Evolutionary conservation across 164 flowering plant species (phyloP), one percentile per base, ranked within the genome.

Genomic region (Magnolia changhungtana): DNA sequence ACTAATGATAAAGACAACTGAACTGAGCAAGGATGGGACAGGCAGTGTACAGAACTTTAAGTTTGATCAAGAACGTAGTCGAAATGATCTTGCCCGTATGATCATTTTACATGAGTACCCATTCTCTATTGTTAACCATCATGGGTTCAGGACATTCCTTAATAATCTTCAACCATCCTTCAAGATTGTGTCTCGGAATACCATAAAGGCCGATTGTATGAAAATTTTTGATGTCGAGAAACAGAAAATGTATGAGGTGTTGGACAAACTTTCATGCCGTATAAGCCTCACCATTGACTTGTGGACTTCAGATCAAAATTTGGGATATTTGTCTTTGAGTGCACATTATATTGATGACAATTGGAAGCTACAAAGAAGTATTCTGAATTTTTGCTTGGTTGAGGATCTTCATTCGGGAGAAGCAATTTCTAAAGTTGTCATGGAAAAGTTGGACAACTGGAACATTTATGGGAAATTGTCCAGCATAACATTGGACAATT

Each of bases 41-140:
- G 67, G 82, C 24, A 82, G 71, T 75, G 68, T 81, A 63, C 89
- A 83, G 74, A 80, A 82, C 80, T 66, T 80, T 64, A 88, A 80
- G 78, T 90, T 91, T 78, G 95, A 90, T 77, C 95, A 89, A 78
- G 79, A 64, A 50, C 23, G 20, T 27, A 89, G 91, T 80, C 83
- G 77, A 66, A 72, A 80, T 71, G 97, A 91, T 81, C 94, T 93
- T 80, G 93, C 92, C 8, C 88, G 90, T 24, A 92, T 92, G 94
- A 88, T 92, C 68, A 91, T 94, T 78, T 75, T 89, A 72, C 98
- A 93, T 85, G 94, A 90, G 61, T 93, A 92, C 64, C 97, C 98
- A 10, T 77, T 90, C 63, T 59, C 86, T 49, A 92, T 95, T 87
- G 94, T 89, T 71, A 92, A 93, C 31, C 91, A 95, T 85, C 77